A percentile compares a stretch with the other conserved stretches of the same genome.
These are phyloP conservation scores for Tricholoma matsutake DNA, from an alignment of 768 basidiomycete genomes.

Conservation along the genomic window DNA sequence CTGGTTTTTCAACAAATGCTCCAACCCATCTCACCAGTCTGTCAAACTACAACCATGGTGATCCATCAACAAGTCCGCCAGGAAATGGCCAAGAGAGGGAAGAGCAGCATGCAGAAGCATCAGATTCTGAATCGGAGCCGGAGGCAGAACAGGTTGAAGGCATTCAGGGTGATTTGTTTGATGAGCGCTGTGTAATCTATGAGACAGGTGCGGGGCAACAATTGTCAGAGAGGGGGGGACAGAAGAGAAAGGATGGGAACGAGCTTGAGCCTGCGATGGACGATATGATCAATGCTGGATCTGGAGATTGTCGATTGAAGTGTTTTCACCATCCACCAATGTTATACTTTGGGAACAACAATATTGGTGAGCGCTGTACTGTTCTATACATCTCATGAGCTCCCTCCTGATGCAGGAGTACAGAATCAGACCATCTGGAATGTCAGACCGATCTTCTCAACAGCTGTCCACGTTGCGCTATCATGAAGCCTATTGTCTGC, in stretches of 20 bases:
- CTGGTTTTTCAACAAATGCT: background rate
- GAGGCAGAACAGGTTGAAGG: background rate
- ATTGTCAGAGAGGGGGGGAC: background rate
- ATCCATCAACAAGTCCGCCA: constrained; percentile 3
- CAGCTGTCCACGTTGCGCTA: background rate
- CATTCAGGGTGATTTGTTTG: background rate
- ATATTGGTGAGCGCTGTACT: background rate
- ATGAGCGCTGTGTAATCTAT: background rate
- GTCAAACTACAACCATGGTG: background rate
- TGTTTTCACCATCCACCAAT: background rate
- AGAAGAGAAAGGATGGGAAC: background rate
- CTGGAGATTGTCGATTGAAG: background rate
- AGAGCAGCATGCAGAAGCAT: background rate
- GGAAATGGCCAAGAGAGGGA: constrained; percentile 1
- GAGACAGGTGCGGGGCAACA: background rate
- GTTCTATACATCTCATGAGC: background rate
- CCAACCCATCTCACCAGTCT: background rate
- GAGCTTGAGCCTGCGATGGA: background rate
- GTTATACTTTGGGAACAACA: background rate
- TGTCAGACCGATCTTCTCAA: background rate
- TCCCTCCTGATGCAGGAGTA: background rate
- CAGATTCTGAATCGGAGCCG: background rate
- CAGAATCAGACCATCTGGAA: background rate
- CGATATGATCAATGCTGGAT: background rate
- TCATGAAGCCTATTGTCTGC: background rate